Conservation (phyloP, 768 basidiomycete species). For the Suillus subalutaceus region DNA sequence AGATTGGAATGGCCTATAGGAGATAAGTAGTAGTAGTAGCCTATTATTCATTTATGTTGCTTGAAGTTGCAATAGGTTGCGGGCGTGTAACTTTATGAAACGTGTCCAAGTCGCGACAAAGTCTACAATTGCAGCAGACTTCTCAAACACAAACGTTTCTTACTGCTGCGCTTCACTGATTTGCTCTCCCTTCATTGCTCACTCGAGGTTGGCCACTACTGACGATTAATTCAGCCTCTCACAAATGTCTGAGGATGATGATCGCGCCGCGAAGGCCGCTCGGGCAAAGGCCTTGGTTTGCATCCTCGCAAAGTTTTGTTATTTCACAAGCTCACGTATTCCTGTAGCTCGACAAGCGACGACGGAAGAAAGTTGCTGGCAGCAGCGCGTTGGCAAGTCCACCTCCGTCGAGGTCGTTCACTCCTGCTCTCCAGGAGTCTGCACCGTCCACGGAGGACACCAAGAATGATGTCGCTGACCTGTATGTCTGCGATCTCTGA, state of each 20-base stretch:
- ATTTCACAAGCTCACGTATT: slow-evolving; percentile 12
- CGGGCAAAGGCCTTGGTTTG: slow-evolving; percentile 82
- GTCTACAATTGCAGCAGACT: neutral
- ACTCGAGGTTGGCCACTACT: neutral
- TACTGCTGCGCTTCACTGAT: slow-evolving; percentile 8
- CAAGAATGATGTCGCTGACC: slow-evolving; percentile 58
- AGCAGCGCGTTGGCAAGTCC: slow-evolving; percentile 41
- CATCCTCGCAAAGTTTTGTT: slow-evolving; percentile 10
- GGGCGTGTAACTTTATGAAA: slow-evolving; percentile 7
- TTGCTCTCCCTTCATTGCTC: slow-evolving; percentile 12
- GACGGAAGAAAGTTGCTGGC: slow-evolving; percentile 67
- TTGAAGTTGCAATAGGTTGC: neutral
- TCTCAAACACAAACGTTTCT: neutral
- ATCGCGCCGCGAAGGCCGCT: slow-evolving; percentile 80
- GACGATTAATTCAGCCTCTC: slow-evolving; percentile 21
- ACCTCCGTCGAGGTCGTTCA: slow-evolving; percentile 51
- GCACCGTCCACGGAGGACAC: slow-evolving; percentile 39
- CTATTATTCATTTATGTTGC: neutral
- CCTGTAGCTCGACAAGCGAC: slow-evolving; percentile 77
- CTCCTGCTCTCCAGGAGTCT: slow-evolving; percentile 51
- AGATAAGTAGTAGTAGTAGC: neutral
- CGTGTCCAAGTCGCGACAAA: slow-evolving; percentile 2
- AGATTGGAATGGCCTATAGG: neutral
- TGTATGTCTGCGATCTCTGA: slow-evolving; percentile 52
- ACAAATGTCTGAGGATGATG: slow-evolving; percentile 67